Evolutionary conservation across 441 rosid genomes (phyloP).

Genomic region (Pelargonium australe): DNA sequence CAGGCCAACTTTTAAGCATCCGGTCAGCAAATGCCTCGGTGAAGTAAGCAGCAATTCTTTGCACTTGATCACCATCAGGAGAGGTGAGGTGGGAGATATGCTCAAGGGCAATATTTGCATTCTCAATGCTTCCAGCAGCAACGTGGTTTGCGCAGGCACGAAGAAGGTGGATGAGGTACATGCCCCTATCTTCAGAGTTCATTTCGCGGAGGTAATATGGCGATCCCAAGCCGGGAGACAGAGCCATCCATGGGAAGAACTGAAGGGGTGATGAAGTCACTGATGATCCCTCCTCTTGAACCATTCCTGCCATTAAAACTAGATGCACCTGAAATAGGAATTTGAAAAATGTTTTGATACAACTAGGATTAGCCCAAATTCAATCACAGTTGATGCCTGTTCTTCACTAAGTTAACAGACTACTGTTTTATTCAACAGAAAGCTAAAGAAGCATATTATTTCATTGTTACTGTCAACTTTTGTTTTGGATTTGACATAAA

Average conservation of each 20-base stretch:
- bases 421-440: too few relatives aligned
- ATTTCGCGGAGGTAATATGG: slow-evolving; percentile 49
- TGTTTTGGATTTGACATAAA: too few relatives aligned
- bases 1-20: background rate
- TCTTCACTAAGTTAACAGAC: background rate
- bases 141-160: background rate
- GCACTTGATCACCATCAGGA: slow-evolving; percentile 2
- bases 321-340: slow-evolving; percentile 9
- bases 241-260: slow-evolving; percentile 49
- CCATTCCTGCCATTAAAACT: slow-evolving; percentile 40
- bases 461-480: background rate
- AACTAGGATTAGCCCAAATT: background rate
- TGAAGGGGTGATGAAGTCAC: slow-evolving; percentile 49
- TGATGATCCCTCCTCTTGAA: slow-evolving; percentile 54
- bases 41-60: slow-evolving; percentile 4
- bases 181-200: slow-evolving; percentile 59
- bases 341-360: background rate
- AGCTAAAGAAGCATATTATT: too few relatives aligned
- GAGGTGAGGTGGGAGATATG: slow-evolving; percentile 6
- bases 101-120: slow-evolving; percentile 3
- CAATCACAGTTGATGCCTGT: background rate
- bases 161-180: slow-evolving; percentile 21
- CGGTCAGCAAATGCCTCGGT: slow-evolving; percentile 5
- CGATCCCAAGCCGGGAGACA: slow-evolving; percentile 55
- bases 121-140: background rate